Base-by-base conservation (phyloP, 768 basidiomycete genomes). In the Russula dissimulans region DNA sequence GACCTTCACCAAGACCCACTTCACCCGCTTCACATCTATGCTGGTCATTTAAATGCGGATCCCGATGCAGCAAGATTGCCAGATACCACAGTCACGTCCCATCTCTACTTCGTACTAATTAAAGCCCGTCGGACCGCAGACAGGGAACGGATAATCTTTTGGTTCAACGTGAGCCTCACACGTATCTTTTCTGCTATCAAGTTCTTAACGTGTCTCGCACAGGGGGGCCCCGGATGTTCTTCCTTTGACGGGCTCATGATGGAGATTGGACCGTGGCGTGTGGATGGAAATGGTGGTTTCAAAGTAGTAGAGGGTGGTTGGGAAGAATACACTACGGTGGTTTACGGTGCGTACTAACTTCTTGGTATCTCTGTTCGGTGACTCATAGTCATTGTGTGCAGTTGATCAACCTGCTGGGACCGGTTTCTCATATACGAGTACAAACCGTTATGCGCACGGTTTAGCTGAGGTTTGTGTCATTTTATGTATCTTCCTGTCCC, bases 331-430 rank as follows among this genome's bases (percentile, higher is more conserved):
- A 86, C 90, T 26, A 94, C 89, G 38, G 84, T 98, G 76, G 85
- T 98, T 58, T 97, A 89, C 67, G 74, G 95, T 97, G 66, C 69
- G 89, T 75, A n/a, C 57, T 42, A 49, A 39, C 60, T 52, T 26
- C 17, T 36, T 43, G 45, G 15, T 43, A 61, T 44, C 14, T 31
- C 38, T 31, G 5, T 34, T 41, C 17, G 7, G 44, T 56, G 39
- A 61, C 46, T 55, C 48, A 49, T 34, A 15, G 53, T 14, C 10
- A 17, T 45, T 18, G 29, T 15, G 36, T 55, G 26, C 69, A 99
- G 97, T 99, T 56, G 97, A 99, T 72, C 97, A 99, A 72, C 97
- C 97, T 48, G 91, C 90, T 4, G 97, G 95, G 9, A 97, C 97
- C 18, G 97, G 97, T 10, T 87, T 87, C 71, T 97, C 93, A 1